A percentile compares a stretch with the other conserved stretches of the same genome.
These are phyloP conservation scores for Hura crepitans DNA, from an alignment of 441 rosid species.

Conservation along the genomic window DNA sequence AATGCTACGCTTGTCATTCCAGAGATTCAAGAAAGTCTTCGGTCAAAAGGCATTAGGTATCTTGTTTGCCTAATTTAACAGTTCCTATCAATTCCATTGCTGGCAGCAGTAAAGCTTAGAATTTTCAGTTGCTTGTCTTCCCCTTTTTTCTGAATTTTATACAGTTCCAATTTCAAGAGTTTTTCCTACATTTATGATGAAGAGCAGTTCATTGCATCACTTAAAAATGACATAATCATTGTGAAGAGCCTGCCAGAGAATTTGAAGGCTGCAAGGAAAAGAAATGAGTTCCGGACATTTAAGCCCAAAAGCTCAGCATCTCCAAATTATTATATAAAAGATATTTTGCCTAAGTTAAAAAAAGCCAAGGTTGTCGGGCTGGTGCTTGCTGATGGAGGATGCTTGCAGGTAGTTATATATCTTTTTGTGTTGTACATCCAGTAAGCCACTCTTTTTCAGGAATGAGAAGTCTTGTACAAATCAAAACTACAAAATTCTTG, in stretches of 20 bases:
- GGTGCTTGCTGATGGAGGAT: slow-evolving; percentile 75
- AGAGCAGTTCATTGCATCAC: slow-evolving; percentile 90
- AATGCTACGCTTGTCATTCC: slow-evolving; percentile 99
- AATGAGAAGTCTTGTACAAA: slow-evolving; percentile 9
- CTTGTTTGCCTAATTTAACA: slow-evolving; percentile 20
- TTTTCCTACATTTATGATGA: slow-evolving; percentile 91
- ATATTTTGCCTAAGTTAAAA: slow-evolving; percentile 72
- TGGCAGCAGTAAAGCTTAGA: slow-evolving; percentile 14
- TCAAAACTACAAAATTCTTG: neutral
- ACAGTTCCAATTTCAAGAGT: slow-evolving; percentile 86
- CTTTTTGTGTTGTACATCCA: neutral
- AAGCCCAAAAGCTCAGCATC: slow-evolving; percentile 80
- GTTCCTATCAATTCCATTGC: slow-evolving; percentile 22
- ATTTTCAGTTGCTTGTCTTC: slow-evolving; percentile 15
- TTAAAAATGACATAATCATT: slow-evolving; percentile 67
- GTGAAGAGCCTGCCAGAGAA: slow-evolving; percentile 70
- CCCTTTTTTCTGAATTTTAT: slow-evolving; percentile 12
- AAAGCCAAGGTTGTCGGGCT: slow-evolving; percentile 71
- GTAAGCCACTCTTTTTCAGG: slow-evolving; percentile 10
- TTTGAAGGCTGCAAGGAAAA: slow-evolving; percentile 77
- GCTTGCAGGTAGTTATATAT: slow-evolving; percentile 68
- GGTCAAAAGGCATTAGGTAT: slow-evolving; percentile 89
- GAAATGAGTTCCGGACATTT: slow-evolving; percentile 65
- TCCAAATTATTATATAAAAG: slow-evolving; percentile 64
- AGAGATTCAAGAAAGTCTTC: slow-evolving; percentile 91